Percentiles rank a stretch among this genome's conserved stretches.
Conservation (phyloP, 1,284 basidiomycete species). For the Rhodotorula sp. region DNA sequence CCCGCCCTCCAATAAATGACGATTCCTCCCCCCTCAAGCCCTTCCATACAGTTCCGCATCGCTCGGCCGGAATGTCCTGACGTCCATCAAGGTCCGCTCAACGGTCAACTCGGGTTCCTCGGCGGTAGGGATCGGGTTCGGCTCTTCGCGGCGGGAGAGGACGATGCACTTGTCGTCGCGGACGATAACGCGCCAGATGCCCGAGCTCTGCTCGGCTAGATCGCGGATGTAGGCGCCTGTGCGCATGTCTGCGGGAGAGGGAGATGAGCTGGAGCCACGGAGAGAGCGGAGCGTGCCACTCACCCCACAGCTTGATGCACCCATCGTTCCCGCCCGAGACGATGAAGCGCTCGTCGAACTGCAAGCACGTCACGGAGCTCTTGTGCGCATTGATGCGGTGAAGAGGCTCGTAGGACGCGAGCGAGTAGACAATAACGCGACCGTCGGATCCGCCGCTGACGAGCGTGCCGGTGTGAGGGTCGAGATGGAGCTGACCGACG, state of each 20-base stretch:
- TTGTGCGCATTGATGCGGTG: slow-evolving; percentile 69
- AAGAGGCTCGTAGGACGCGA: slow-evolving; percentile 58
- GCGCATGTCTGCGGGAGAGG: slow-evolving; percentile 53
- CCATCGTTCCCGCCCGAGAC: slow-evolving; percentile 82
- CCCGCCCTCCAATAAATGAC: no score
- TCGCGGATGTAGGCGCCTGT: slow-evolving; percentile 72
- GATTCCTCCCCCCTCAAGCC: no score
- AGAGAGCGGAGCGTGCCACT: neutral
- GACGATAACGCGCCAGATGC: slow-evolving; percentile 84
- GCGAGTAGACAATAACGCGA: slow-evolving; percentile 83
- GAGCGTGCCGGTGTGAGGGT: slow-evolving; percentile 62
- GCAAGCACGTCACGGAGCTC: slow-evolving; percentile 84
- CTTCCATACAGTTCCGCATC: no score
- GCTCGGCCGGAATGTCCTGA: slow-evolving; percentile 51
- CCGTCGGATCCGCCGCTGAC: slow-evolving; percentile 93
- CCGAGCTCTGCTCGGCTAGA: slow-evolving; percentile 70
- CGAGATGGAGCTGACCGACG: slow-evolving; percentile 86
- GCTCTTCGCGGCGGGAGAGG: slow-evolving; percentile 72
- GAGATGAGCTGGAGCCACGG: neutral
- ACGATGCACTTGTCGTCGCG: slow-evolving; percentile 75
- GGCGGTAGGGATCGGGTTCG: slow-evolving; percentile 55
- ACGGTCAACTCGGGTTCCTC: neutral
- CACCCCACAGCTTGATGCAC: slow-evolving; percentile 76
- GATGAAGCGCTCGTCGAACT: slow-evolving; percentile 76
- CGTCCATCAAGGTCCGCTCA: slow-evolving; percentile 72